Conservation (phyloP, 1,284 basidiomycete genomes). For the Somion occarium region DNA sequence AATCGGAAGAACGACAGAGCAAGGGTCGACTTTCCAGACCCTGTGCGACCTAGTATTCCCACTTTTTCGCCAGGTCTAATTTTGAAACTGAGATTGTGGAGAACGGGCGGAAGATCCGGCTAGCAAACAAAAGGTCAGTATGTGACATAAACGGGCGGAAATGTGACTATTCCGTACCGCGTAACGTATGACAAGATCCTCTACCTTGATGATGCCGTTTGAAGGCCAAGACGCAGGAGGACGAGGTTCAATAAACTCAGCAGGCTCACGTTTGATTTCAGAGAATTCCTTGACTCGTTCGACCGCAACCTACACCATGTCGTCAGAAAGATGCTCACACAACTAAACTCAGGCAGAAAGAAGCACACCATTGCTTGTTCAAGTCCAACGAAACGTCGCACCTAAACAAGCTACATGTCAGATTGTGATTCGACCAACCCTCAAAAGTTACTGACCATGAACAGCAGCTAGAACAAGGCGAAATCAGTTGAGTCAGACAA, state of each 20-base stretch:
- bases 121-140: slow-evolving; percentile 23
- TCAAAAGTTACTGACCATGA: slow-evolving; percentile 38
- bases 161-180: slow-evolving; percentile 50
- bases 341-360: neutral
- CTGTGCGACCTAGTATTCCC: slow-evolving; percentile 88
- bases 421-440: no score
- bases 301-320: slow-evolving; percentile 58
- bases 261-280: slow-evolving; percentile 70
- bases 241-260: slow-evolving; percentile 84
- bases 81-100: slow-evolving; percentile 79
- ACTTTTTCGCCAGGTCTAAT: slow-evolving; percentile 78
- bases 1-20: slow-evolving; percentile 95
- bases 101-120: slow-evolving; percentile 82
- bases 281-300: slow-evolving; percentile 92
- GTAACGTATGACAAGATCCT: slow-evolving; percentile 83
- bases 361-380: slow-evolving; percentile 82
- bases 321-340: slow-evolving; percentile 6
- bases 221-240: slow-evolving; percentile 82
- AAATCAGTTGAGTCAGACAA: slow-evolving; percentile 15
- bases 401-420: no score
- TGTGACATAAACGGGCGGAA: no score
- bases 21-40: slow-evolving; percentile 86
- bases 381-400: slow-evolving; percentile 76
- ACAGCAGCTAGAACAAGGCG: slow-evolving; percentile 39
- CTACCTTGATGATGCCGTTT: slow-evolving; percentile 70